Evolutionary conservation across 192 early-diverging fungal genomes (phyloP).

Genomic region (Backusella sp.): DNA sequence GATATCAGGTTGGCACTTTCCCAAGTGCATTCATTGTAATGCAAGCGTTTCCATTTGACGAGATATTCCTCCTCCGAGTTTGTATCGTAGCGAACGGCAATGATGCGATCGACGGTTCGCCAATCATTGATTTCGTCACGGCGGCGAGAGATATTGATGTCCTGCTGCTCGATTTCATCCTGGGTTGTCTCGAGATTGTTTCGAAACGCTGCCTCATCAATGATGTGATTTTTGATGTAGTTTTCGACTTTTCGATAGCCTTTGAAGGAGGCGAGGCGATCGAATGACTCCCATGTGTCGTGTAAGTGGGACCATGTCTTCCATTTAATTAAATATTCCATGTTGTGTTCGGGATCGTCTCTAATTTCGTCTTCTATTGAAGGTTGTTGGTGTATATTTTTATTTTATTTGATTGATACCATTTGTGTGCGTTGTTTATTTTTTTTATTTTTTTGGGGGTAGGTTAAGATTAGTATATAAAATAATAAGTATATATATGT

Average conservation of each 20-base stretch:
- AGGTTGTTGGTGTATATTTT: neutral
- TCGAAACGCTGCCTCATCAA: constrained; percentile 57
- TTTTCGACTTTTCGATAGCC: constrained; percentile 90
- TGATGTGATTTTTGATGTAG: constrained; percentile 67
- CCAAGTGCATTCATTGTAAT: constrained; percentile 92
- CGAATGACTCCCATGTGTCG: constrained; percentile 85
- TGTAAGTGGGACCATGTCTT: constrained; percentile 86
- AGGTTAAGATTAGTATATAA: neutral
- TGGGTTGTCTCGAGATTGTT: constrained; percentile 66
- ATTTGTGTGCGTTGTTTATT: neutral
- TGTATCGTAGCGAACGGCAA: constrained; percentile 58
- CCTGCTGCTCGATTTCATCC: constrained; percentile 88
- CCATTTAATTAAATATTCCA: constrained; percentile 95
- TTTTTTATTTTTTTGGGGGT: neutral
- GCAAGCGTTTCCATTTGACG: constrained; percentile 88
- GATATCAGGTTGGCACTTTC: constrained; percentile 72
- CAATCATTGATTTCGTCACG: constrained; percentile 82
- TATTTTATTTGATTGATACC: neutral
- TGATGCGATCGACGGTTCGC: constrained; percentile 85
- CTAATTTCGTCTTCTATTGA: constrained; percentile 32
- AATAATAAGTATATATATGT: neutral
- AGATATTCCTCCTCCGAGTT: constrained; percentile 76
- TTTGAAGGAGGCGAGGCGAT: constrained; percentile 67
- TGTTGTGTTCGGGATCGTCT: constrained; percentile 50
- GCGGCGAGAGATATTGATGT: constrained; percentile 81